Percentiles rank a stretch among this genome's conserved stretches.
phyloP scores from a whole-genome alignment of 192 early-diverging fungal species.

The Rhizophagus clarus region DNA sequence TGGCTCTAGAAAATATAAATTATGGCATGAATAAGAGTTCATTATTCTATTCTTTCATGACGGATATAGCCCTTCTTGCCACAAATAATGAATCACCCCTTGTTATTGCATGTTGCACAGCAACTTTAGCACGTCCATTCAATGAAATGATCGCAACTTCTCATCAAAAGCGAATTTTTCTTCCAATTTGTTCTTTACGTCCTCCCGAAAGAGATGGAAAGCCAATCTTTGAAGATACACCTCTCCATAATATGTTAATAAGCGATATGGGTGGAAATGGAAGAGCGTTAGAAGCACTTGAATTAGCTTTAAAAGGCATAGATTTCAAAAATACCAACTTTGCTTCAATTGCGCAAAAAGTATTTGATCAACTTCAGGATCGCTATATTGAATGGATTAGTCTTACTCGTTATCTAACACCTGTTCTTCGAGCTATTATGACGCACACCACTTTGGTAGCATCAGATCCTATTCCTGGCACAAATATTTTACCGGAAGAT shows the following conservation, averaged over 20 bases:
- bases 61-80: background rate
- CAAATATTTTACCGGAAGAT: conserved; percentile 10
- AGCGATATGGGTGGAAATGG: conserved; percentile 26
- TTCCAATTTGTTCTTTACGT: conserved; percentile 1
- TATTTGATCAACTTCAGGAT: background rate
- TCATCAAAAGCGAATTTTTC: conserved; percentile 14
- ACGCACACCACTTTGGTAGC: background rate
- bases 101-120: conserved; percentile 8
- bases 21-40: background rate
- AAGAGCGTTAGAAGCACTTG: background rate
- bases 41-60: conserved; percentile 16
- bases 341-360: background rate
- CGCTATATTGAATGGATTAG: background rate
- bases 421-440: conserved; percentile 10
- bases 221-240: background rate
- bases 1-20: background rate
- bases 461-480: background rate
- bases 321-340: background rate
- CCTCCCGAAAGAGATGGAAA: background rate
- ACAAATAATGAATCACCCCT: background rate
- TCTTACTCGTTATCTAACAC: background rate
- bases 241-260: background rate
- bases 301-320: background rate
- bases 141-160: background rate
- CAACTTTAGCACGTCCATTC: background rate